phyloP scores from a whole-genome alignment of 768 basidiomycete species.

The Leccinum incarnatum region DNA sequence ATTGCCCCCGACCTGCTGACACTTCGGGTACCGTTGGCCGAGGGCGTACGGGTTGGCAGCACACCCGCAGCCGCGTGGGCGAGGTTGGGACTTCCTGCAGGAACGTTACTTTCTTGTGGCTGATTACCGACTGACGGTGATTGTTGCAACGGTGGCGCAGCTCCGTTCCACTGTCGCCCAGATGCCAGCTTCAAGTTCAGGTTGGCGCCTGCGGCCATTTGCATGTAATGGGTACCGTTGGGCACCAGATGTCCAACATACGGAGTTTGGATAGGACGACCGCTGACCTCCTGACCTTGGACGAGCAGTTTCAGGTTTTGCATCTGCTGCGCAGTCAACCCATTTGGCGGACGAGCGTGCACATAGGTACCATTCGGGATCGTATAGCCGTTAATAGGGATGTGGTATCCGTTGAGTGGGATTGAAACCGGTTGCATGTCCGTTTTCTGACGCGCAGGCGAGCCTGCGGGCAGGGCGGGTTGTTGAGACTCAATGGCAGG shows the following conservation, averaged over 20 bases:
- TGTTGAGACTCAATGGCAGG: slow-evolving; percentile 22
- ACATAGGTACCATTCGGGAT: slow-evolving; percentile 35
- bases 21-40: slow-evolving; percentile 55
- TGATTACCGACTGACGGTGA: slow-evolving; percentile 21
- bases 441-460: slow-evolving; percentile 48
- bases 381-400: slow-evolving; percentile 41
- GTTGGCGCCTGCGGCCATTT: slow-evolving; percentile 22
- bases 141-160: slow-evolving; percentile 24
- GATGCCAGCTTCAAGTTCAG: slow-evolving; percentile 38
- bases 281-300: slow-evolving; percentile 39
- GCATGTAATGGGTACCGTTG: slow-evolving; percentile 30
- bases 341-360: slow-evolving; percentile 37
- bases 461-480: slow-evolving; percentile 24
- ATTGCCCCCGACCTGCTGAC: slow-evolving; percentile 32
- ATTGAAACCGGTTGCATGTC: slow-evolving; percentile 41
- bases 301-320: slow-evolving; percentile 58
- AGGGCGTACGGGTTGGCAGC: slow-evolving; percentile 48
- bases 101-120: slow-evolving; percentile 17
- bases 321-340: slow-evolving; percentile 55
- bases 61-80: slow-evolving; percentile 34
- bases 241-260: slow-evolving; percentile 31
- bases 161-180: slow-evolving; percentile 40
- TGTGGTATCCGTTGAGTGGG: slow-evolving; percentile 48
- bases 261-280: slow-evolving; percentile 36
- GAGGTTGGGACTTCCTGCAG: slow-evolving; percentile 36